Base-by-base conservation (phyloP, 176 grass and related monocot species). In the Hyparrhenia diplandra region DNA sequence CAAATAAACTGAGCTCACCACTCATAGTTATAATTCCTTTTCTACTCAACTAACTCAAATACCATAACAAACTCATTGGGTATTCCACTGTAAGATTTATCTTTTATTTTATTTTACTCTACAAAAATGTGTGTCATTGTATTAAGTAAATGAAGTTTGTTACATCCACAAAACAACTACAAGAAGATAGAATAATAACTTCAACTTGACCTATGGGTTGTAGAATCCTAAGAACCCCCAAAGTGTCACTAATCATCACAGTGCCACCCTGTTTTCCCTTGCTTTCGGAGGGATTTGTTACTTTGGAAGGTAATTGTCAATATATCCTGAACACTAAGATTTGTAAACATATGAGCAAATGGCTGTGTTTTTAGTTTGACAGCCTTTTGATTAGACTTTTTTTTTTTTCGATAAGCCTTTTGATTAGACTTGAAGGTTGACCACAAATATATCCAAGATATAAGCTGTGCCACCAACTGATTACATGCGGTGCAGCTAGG, bases 261-360 rank as follows among this genome's bases (percentile, higher is more conserved):
- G 8, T 30, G 40, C 5, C 79, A 80, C 83, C 47, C 57, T 94
- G 11, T 98, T 94, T 98, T 98, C 95, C 36, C 73, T 98, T 49
- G 87, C 81, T 83, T 98, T 94, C 46, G 95, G 95, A 27, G 95
- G 92, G 13, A 43, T 98, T 86, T 94, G 95, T 75, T 98, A 94
- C 81, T 92, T 92, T 80, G 92, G 92, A 92, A 98, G 90, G 95
- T 94, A 71, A 70, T 17, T 30, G 41, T 49, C 54, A 58, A n/a
- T n/a, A 39, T n/a, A 80, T 69, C 21, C 46, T 73, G 5, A 17
- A 69, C 45, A 71, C 1, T 7, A 35, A 35, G 23, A 65, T 46
- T 25, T 81, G 41, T 28, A 46, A 47, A 29, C 13, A 71, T 46
- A 18, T 4, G 17, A 47, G 40, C 0, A 25, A 71, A 29, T 7